Base-by-base conservation (phyloP, 768 basidiomycete genomes). In the Russula lepida region DNA sequence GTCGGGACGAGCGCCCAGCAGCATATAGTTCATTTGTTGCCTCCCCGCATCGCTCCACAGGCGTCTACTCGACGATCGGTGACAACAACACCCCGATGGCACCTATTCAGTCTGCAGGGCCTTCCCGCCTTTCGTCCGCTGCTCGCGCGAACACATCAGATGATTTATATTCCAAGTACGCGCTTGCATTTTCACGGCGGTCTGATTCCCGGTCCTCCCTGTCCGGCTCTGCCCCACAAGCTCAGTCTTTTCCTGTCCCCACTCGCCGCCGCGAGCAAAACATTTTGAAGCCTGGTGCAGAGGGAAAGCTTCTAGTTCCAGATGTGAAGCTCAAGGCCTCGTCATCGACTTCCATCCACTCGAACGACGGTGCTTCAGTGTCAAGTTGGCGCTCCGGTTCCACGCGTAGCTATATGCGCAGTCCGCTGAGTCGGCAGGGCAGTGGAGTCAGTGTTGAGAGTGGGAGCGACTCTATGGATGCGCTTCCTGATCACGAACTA, bases 301-400 rank as follows among this genome's bases (percentile, higher is more conserved):
- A 87, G 69, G 87, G 86, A 56, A 84, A 82, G 61, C 77, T 89
- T 12, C 75, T 88, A 3, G 78, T 81, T 12, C 81, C 80, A 3
- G 73, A 79, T 41, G 73, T 80, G 35, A 71, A 74, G 63, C 73
- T 70, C 65, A 75, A 71, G 64, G 56, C 70, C 51, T 78, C 71
- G 60, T 68, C 77, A 58, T 72, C 49, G 68, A 69, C 54, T 54
- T 68, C 72, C 2, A 67, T 66, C 1, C 53, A 70, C 11, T 46
- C 57, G 3, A 61, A 43, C n/a, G 64, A 66, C 5, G 59, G 58
- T 48, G 59, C 59, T 23, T 66, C 66, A 21, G 62, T 66, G n/a
- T 68, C 69, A 35, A 68, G 69, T 48, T 66, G 60, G 58, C 66
- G 56, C 43, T 62, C 57, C 32, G 47, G 56, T 43, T 66, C 63